Percentiles rank a stretch among this genome's conserved stretches.
These are phyloP conservation scores for Thinopyrum elongatum DNA, from an alignment of 176 grass and related monocot species.

Conservation along the genomic window DNA sequence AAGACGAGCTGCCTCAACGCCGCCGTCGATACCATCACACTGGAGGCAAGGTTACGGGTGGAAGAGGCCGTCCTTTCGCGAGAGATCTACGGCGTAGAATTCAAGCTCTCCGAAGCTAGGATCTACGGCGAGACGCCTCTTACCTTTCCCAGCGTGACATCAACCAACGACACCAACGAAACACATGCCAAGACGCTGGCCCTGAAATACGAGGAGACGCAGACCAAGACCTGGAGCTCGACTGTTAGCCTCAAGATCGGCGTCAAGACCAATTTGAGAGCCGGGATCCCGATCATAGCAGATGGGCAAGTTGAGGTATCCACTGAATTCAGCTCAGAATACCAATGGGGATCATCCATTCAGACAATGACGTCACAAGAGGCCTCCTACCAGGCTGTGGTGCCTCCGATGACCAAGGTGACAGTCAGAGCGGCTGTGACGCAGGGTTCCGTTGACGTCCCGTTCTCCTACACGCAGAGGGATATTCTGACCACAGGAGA, in stretches of 20 bases:
- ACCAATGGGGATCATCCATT: too few species aligned
- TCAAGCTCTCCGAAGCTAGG: too few species aligned
- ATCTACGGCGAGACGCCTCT: too few species aligned
- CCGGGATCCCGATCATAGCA: background rate
- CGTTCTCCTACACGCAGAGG: background rate
- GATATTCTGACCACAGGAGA: background rate
- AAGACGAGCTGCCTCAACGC: background rate
- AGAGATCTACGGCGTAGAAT: background rate
- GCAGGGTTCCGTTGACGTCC: background rate
- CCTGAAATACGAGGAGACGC: background rate
- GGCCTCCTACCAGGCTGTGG: background rate
- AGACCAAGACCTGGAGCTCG: background rate
- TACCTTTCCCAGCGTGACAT: too few species aligned
- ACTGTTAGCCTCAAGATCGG: background rate
- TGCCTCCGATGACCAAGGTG: background rate
- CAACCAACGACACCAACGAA: too few species aligned
- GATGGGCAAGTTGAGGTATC: too few species aligned
- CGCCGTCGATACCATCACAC: background rate
- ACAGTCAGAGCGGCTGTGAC: background rate
- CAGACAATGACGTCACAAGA: background rate
- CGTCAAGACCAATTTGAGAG: background rate
- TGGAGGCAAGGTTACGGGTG: background rate
- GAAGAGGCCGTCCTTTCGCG: background rate
- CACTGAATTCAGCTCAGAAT: too few species aligned
- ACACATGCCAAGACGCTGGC: background rate